phyloP scores from a whole-genome alignment of 257 asterid species.

The Plectranthus barbatus region DNA sequence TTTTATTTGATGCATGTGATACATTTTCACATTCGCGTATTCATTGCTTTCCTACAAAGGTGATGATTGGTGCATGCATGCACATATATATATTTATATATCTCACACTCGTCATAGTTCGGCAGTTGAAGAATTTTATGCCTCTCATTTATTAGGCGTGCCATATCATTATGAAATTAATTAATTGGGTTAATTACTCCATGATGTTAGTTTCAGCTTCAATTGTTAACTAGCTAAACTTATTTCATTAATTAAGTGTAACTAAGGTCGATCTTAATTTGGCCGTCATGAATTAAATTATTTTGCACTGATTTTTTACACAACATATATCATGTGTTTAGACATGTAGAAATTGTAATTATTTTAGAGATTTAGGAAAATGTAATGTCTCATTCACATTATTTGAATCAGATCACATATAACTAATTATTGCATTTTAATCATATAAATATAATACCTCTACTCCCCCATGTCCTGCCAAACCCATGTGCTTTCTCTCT shows the following conservation, averaged over 20 bases:
- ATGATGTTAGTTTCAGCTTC: not conserved
- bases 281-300: no score
- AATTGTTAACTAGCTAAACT: not conserved
- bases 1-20: conserved; percentile 4
- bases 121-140: not conserved
- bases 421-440: no score
- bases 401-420: no score
- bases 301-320: no score
- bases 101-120: not conserved
- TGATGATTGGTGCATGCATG: not conserved
- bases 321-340: no score
- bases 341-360: no score
- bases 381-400: no score
- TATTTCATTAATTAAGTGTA: no score
- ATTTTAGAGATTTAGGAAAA: not conserved
- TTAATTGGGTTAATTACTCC: no score
- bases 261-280: no score
- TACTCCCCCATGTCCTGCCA: not conserved
- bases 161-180: no score
- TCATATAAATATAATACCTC: not conserved
- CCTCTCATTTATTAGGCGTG: not conserved
- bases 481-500: not conserved
- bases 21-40: conserved; percentile 6
- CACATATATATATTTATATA: no score
- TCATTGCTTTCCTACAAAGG: not conserved